Conservation (phyloP, 495 filamentous ascomycete species). For the Penicillium dipodomyicola region DNA sequence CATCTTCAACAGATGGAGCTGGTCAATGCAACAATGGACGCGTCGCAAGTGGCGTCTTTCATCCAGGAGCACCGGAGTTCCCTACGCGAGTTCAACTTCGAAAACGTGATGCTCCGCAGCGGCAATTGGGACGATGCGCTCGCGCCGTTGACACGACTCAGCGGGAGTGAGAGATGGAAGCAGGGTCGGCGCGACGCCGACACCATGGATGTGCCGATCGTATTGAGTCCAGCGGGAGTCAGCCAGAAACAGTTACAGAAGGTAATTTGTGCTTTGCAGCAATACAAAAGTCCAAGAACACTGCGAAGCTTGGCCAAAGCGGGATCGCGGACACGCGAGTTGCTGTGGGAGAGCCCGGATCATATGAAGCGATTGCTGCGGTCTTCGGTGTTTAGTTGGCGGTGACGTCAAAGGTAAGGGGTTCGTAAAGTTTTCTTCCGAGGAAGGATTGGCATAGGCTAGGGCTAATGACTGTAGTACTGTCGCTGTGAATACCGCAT, state of each 20-base stretch:
- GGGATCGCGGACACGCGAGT: slow-evolving; percentile 32
- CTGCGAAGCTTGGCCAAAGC: slow-evolving; percentile 25
- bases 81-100: slow-evolving; percentile 69
- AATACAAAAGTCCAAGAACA: slow-evolving; percentile 15
- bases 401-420: slow-evolving; percentile 23
- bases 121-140: slow-evolving; percentile 77
- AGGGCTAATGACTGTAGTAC: neutral
- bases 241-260: slow-evolving; percentile 20
- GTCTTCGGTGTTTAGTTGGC: slow-evolving; percentile 38
- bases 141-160: slow-evolving; percentile 57
- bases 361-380: slow-evolving; percentile 44
- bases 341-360: slow-evolving; percentile 38
- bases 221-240: slow-evolving; percentile 26
- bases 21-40: slow-evolving; percentile 63
- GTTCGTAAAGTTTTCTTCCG: slow-evolving; percentile 1
- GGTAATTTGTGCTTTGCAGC: slow-evolving; percentile 15
- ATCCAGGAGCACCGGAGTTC: slow-evolving; percentile 59
- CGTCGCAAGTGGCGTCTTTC: slow-evolving; percentile 62
- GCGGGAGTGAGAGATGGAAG: slow-evolving; percentile 51
- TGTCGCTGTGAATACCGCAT: slow-evolving; percentile 27
- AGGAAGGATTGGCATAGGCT: slow-evolving; percentile 17
- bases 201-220: slow-evolving; percentile 33
- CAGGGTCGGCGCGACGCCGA: slow-evolving; percentile 35
- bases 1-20: slow-evolving; percentile 61
- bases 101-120: slow-evolving; percentile 60